Percentiles rank a stretch among this genome's conserved stretches.
phyloP scores from a whole-genome alignment of 257 asterid species.

The Rubia yunnanensis region DNA sequence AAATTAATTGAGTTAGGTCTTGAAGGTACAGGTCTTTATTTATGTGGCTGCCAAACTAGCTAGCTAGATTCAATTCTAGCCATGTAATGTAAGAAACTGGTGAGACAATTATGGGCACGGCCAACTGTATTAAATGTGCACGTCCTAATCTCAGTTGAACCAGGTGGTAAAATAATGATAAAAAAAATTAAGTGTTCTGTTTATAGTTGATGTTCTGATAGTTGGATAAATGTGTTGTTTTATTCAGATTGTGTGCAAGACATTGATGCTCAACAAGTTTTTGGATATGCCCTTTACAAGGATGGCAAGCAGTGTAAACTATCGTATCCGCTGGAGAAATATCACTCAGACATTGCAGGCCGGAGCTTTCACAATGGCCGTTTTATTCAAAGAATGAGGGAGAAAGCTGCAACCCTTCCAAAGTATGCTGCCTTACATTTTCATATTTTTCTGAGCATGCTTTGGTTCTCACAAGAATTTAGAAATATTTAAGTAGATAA shows the following conservation, averaged over 20 bases:
- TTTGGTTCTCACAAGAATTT: not conserved
- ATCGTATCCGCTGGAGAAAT: slow-evolving; percentile 69
- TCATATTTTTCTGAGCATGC: not conserved
- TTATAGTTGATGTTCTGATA: not conserved
- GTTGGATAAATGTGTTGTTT: not conserved
- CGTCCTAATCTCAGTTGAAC: not conserved
- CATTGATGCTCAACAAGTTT: slow-evolving; percentile 67
- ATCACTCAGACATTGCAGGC: slow-evolving; percentile 54
- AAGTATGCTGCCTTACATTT: slow-evolving; percentile 30
- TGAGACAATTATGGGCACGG: not conserved
- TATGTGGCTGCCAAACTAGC: not conserved
- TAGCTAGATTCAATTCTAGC: not conserved
- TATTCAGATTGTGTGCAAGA: slow-evolving; percentile 52
- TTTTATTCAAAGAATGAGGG: slow-evolving; percentile 69
- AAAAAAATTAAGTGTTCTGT: not conserved
- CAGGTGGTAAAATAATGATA: not conserved
- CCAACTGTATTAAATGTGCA: not conserved
- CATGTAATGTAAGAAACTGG: not conserved
- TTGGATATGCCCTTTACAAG: slow-evolving; percentile 67
- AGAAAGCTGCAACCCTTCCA: slow-evolving; percentile 58
- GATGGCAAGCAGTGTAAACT: slow-evolving; percentile 50
- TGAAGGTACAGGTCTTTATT: slow-evolving; percentile 34
- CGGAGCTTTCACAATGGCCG: slow-evolving; percentile 85
- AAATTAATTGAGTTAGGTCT: slow-evolving; percentile 73
- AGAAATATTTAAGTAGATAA: not conserved